Conservation (phyloP, 768 basidiomycete species). For the Pilatotrama ljubarskyi region DNA sequence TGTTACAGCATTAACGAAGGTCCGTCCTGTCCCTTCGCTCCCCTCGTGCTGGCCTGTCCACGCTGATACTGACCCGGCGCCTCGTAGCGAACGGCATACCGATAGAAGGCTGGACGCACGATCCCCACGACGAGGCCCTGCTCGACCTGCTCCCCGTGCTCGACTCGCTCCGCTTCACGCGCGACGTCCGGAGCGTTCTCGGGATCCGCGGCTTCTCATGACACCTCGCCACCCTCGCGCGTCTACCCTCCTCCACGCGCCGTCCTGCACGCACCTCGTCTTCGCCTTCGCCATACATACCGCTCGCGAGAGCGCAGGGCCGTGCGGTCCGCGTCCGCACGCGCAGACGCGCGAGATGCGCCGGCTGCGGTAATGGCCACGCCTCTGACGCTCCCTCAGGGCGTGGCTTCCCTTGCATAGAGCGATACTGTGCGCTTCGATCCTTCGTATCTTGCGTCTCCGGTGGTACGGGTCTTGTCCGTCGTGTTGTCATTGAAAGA, state of each 20-base stretch:
- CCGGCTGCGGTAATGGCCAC: too few relatives aligned
- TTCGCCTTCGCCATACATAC: neutral
- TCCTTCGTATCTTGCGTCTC: neutral
- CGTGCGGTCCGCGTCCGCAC: neutral
- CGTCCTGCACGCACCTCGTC: neutral
- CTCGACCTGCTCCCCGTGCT: constrained; percentile 94
- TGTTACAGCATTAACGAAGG: constrained; percentile 93
- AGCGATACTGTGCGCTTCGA: too few relatives aligned
- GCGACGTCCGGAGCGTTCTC: constrained; percentile 90
- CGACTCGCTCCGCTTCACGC: constrained; percentile 94
- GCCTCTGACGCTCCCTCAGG: neutral
- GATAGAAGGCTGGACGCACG: constrained; percentile 98
- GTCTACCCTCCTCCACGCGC: neutral
- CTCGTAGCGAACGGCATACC: constrained; percentile 92
- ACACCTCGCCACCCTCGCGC: constrained; percentile 18
- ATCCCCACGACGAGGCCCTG: constrained; percentile 94
- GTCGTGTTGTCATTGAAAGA: constrained; percentile 18
- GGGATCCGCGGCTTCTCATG: constrained; percentile 63
- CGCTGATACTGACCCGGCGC: neutral
- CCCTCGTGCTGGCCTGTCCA: neutral
- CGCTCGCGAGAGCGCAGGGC: neutral
- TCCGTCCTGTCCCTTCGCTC: constrained; percentile 36
- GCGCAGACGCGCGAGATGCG: neutral
- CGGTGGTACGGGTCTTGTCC: constrained; percentile 2
- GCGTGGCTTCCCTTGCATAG: neutral